A percentile compares a stretch with the other conserved stretches of the same genome.
Evolutionary conservation across 116 monocot species (phyloP).

Genomic region (Thalassia testudinum): DNA sequence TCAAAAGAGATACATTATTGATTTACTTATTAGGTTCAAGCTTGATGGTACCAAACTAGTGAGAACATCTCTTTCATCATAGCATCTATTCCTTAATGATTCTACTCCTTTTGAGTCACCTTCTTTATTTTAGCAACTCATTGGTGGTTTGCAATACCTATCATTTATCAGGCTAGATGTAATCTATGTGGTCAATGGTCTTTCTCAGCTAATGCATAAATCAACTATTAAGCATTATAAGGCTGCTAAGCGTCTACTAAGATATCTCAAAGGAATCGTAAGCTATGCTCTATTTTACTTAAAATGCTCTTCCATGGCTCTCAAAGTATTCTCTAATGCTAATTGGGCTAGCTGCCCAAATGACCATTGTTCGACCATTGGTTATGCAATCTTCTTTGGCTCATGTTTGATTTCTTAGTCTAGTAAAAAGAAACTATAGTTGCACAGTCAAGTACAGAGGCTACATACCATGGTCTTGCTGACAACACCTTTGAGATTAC

Average conservation of each 20-base stretch:
- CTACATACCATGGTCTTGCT: background rate
- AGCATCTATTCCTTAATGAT: too few relatives aligned
- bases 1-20: background rate
- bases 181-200: background rate
- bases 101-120: background rate
- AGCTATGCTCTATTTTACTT: background rate
- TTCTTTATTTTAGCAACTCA: background rate
- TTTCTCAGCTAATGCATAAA: constrained; percentile 1
- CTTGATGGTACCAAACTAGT: background rate
- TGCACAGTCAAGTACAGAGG: constrained; percentile 1
- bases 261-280: background rate
- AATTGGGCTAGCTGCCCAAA: background rate
- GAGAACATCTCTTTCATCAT: too few relatives aligned
- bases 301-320: background rate
- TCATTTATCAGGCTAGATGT: constrained; percentile 1
- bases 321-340: background rate
- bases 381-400: background rate
- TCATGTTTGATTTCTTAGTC: background rate
- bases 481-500: background rate
- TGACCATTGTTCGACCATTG: background rate
- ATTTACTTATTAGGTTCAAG: background rate
- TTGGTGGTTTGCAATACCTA: constrained; percentile 1
- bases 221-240: background rate
- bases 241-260: background rate
- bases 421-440: background rate